A percentile compares a stretch with the other conserved stretches of the same genome.
These are phyloP conservation scores for Epichloe typhina DNA, from an alignment of 2,329 filamentous ascomycete genomes.

Conservation along the genomic window DNA sequence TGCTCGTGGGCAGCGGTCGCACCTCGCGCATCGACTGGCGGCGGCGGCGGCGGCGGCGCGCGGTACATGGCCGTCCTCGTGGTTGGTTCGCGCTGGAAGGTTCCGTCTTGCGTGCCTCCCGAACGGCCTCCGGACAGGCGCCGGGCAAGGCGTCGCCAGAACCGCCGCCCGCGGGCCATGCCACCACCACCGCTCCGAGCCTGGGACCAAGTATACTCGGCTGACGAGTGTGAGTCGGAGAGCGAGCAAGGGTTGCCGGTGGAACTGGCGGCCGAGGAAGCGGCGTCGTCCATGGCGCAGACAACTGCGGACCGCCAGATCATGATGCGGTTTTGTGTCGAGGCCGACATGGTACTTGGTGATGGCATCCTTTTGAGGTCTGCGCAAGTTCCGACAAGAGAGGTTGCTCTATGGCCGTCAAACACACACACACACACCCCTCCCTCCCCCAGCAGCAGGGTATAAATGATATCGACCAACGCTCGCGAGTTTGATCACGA, in stretches of 20 bases:
- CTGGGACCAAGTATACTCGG: neutral
- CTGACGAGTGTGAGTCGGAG: constrained; percentile 9
- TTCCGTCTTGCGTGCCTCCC: constrained; percentile 6
- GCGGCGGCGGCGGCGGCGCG: constrained; percentile 6
- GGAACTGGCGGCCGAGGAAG: constrained; percentile 15
- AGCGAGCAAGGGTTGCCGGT: constrained; percentile 6
- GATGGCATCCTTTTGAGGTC: neutral
- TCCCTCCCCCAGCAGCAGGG: neutral
- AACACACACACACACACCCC: too few species aligned
- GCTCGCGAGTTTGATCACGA: neutral
- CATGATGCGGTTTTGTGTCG: constrained; percentile 25
- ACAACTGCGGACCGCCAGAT: constrained; percentile 38
- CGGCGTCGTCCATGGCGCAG: constrained; percentile 18
- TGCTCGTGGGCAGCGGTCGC: constrained; percentile 10
- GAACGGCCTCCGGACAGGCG: constrained; percentile 9
- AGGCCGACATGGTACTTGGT: constrained; percentile 2
- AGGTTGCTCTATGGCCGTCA: too few species aligned
- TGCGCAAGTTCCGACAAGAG: neutral
- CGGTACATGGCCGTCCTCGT: constrained; percentile 25
- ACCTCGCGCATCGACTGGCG: constrained; percentile 3
- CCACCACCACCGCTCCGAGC: neutral
- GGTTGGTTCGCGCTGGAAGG: constrained; percentile 6
- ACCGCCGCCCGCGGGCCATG: constrained; percentile 10
- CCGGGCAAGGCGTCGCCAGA: constrained; percentile 12
- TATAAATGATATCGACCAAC: neutral